Evolutionary conservation across 2,329 filamentous ascomycete genomes (phyloP).

Genomic region (Aspergillus ruber): DNA sequence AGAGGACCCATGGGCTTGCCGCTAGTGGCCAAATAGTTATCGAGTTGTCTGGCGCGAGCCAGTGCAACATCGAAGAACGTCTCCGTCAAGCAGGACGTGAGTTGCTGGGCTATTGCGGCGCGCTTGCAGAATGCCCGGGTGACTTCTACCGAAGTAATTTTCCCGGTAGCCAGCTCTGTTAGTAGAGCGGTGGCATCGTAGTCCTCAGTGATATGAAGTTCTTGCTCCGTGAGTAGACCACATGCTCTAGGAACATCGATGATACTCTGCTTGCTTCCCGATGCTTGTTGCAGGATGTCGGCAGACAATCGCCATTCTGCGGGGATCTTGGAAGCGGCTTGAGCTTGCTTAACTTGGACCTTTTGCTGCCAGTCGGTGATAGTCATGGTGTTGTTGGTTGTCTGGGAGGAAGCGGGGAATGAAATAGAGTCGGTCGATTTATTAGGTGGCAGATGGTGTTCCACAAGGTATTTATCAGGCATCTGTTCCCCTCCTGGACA

Average conservation of each 20-base stretch:
- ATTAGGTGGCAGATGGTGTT: too few relatives aligned
- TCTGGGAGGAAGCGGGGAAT: too few relatives aligned
- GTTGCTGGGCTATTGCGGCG: constrained; percentile 35
- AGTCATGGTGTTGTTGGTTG: too few relatives aligned
- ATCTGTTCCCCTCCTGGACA: too few relatives aligned
- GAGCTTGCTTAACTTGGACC: background rate
- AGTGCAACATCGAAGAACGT: constrained; percentile 48
- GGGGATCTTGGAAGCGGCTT: background rate
- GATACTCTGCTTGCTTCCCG: background rate
- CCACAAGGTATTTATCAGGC: too few relatives aligned
- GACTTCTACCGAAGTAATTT: constrained; percentile 35
- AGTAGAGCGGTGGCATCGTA: constrained; percentile 33
- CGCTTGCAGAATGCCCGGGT: constrained; percentile 47
- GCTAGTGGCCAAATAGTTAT: constrained; percentile 36
- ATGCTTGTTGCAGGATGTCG: too few relatives aligned
- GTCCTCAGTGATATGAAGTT: constrained; percentile 44
- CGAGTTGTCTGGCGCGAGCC: constrained; percentile 42
- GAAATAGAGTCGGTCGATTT: too few relatives aligned
- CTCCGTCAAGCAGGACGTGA: constrained; percentile 47
- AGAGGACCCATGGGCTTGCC: constrained; percentile 50
- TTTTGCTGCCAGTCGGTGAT: too few relatives aligned
- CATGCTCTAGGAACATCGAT: constrained; percentile 3
- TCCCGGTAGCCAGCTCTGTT: constrained; percentile 16
- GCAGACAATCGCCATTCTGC: background rate
- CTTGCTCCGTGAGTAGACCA: constrained; percentile 41